Evolutionary conservation across 495 filamentous ascomycete species (phyloP), one percentile per base, ranked within the genome.

Genomic region (Podospora didyma): DNA sequence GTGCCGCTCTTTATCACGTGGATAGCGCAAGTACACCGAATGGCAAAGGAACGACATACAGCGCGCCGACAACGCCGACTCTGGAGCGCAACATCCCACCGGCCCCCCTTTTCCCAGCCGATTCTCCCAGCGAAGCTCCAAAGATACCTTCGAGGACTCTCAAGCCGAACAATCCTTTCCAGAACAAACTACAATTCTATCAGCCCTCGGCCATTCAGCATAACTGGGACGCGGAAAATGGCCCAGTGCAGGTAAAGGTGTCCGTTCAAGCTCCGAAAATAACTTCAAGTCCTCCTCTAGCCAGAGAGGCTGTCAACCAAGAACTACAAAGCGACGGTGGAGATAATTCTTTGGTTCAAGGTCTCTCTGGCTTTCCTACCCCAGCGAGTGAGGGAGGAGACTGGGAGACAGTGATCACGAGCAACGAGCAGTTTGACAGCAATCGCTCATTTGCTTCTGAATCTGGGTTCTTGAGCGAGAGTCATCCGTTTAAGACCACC

Each of bases 371-470:
- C 5, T n/a, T n/a, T n/a, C n/a, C n/a, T n/a, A n/a, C n/a, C n/a
- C 62, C 14, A 65, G 56, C 28, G 53, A 64, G 59, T 35, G 66
- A 69, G 12, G 47, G 53, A 4, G 61, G 54, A 14, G 66, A 68
- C 31, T 69, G 66, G 66, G 66, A 69, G 44, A 69, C 66, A 14
- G 64, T 69, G 14, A 57, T 50, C 7, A 51, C 51, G 2, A 62
- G 54, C n/a, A 46, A 59, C 42, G 66, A 58, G 16, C 53, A 62
- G 7, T 66, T 62, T 22, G 63, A 62, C 46, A 74, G 63, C 49
- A 65, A 73, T 16, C 57, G 46, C 26, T 65, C 60, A 19, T 61
- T 52, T 26, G 58, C 56, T 6, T 56, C 56, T 16, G 51, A 49
- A 3, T 57, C 11, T 7, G 50, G 47, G 9, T 51, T 63, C 44